Conservation (phyloP, 768 basidiomycete species). For the Suillus spraguei region DNA sequence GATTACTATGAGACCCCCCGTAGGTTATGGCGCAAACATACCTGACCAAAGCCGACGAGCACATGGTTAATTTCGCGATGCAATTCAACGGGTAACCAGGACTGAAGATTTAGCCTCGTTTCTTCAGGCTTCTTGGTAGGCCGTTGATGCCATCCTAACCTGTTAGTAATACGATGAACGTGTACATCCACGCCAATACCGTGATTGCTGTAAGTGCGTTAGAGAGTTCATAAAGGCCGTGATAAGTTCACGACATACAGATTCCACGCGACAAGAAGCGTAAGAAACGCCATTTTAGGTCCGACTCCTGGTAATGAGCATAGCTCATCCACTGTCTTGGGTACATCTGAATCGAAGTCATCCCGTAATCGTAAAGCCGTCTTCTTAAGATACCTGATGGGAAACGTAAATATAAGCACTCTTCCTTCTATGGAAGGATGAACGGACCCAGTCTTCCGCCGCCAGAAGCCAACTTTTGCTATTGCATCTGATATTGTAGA, state of each 20-base stretch:
- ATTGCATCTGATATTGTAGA: constrained; percentile 73
- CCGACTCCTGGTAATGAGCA: constrained; percentile 91
- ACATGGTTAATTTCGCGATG: constrained; percentile 78
- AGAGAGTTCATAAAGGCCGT: not conserved
- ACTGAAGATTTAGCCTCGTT: constrained; percentile 80
- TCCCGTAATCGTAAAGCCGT: constrained; percentile 70
- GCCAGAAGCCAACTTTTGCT: constrained; percentile 91
- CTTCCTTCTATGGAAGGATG: not conserved
- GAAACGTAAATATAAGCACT: not conserved
- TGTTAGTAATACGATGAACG: constrained; percentile 93
- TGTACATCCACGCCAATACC: constrained; percentile 98
- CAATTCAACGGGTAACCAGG: constrained; percentile 78
- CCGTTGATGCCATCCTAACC: constrained; percentile 88
- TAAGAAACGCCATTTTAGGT: constrained; percentile 94
- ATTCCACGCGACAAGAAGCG: constrained; percentile 84
- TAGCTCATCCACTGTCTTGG: constrained; percentile 85
- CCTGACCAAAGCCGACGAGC: constrained; percentile 88
- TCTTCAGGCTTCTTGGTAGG: constrained; percentile 87
- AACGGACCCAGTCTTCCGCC: constrained; percentile 78
- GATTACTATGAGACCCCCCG: not conserved
- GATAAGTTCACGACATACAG: constrained; percentile 41
- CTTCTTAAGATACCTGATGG: constrained; percentile 68
- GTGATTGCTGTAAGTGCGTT: constrained; percentile 54
- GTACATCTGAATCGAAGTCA: constrained; percentile 81
- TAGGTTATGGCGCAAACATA: constrained; percentile 28